Evolutionary conservation across 257 asterid species (phyloP).

Genomic region (Buddleja alternifolia): DNA sequence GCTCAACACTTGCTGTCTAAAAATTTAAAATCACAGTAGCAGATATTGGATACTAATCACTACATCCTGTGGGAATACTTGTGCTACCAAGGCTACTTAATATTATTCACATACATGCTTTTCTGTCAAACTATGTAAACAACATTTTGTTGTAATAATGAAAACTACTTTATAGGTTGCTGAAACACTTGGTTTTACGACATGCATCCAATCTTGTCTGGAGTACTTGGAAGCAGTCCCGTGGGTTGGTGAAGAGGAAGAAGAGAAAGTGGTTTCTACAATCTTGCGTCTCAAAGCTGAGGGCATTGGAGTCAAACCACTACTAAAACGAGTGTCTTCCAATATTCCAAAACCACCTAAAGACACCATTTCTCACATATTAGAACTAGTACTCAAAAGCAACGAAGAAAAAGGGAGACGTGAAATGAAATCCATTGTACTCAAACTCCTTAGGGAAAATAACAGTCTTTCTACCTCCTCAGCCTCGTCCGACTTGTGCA

Average conservation of each 20-base stretch:
- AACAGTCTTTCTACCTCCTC: slow-evolving; percentile 58
- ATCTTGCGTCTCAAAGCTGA: slow-evolving; percentile 65
- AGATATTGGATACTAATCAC: neutral
- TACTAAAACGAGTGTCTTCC: slow-evolving; percentile 79
- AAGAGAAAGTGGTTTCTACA: slow-evolving; percentile 78
- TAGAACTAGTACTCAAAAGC: slow-evolving; percentile 81
- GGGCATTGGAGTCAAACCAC: slow-evolving; percentile 70
- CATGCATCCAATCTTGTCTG: slow-evolving; percentile 76
- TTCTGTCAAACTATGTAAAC: neutral
- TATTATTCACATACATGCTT: neutral
- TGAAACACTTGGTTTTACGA: slow-evolving; percentile 69
- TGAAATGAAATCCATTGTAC: slow-evolving; percentile 80
- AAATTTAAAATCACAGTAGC: neutral
- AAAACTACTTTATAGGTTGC: slow-evolving; percentile 49
- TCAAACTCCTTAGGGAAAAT: slow-evolving; percentile 78
- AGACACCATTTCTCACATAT: slow-evolving; percentile 75
- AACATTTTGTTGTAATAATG: neutral
- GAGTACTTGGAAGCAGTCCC: slow-evolving; percentile 98
- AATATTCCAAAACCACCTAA: slow-evolving; percentile 51
- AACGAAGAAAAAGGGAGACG: slow-evolving; percentile 86
- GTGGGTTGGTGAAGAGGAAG: slow-evolving; percentile 98
- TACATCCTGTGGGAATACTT: neutral
- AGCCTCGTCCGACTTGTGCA: slow-evolving; percentile 57
- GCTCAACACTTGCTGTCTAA: neutral
- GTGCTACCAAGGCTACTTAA: neutral